Conservation (phyloP, 768 basidiomycete genomes). For the Leccinum arenicola region DNA sequence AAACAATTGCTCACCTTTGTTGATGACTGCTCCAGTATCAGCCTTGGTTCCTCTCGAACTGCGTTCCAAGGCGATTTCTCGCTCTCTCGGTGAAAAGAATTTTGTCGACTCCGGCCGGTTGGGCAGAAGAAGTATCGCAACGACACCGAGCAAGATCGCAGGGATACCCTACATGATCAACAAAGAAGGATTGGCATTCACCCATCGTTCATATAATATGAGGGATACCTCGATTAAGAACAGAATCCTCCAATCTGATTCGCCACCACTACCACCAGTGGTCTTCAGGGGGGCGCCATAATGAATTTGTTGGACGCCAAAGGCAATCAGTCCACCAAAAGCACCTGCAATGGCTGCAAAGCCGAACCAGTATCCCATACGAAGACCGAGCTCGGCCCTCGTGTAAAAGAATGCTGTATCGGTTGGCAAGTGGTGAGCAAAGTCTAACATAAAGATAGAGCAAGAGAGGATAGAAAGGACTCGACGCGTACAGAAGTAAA, state of each 20-base stretch:
- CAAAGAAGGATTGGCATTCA: background rate
- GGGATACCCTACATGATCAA: constrained; percentile 53
- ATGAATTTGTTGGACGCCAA: constrained; percentile 72
- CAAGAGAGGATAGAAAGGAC: background rate
- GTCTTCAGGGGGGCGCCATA: constrained; percentile 25
- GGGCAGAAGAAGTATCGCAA: constrained; percentile 57
- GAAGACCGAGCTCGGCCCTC: constrained; percentile 66
- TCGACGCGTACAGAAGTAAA: constrained; percentile 65
- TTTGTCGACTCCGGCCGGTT: constrained; percentile 69
- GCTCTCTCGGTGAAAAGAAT: constrained; percentile 49
- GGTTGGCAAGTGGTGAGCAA: background rate
- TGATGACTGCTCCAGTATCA: constrained; percentile 62
- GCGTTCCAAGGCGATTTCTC: constrained; percentile 61
- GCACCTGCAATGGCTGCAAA: constrained; percentile 84
- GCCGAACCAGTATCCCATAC: constrained; percentile 81
- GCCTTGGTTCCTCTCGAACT: constrained; percentile 65
- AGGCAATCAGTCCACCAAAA: constrained; percentile 82
- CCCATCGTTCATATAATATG: background rate
- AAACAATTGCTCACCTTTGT: constrained; percentile 44
- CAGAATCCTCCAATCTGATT: constrained; percentile 39
- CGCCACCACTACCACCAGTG: constrained; percentile 23
- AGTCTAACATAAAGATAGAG: background rate
- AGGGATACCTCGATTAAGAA: constrained; percentile 66
- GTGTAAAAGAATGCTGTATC: constrained; percentile 75
- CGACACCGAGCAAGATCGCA: constrained; percentile 57